phyloP scores from a whole-genome alignment of 2,329 filamentous ascomycete species.

The Graphilbum ipis-grandicollis region DNA sequence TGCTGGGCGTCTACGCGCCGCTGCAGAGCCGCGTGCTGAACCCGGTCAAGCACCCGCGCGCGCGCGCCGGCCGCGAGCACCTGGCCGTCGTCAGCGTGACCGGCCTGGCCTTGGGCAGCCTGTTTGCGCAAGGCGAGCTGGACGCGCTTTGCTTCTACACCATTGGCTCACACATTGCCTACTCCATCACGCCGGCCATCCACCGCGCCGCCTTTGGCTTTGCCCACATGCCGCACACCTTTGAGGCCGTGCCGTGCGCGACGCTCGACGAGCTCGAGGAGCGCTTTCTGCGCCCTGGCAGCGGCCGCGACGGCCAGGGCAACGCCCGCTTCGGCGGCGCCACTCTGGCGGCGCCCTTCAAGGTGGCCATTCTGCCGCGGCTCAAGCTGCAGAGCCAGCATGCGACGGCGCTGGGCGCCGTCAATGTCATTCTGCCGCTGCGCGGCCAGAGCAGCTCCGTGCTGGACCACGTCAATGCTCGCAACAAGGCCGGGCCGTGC shows the following conservation, averaged over 20 bases:
- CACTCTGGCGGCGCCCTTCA: conserved; percentile 52
- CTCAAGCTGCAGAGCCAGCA: conserved; percentile 50
- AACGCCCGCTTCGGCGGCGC: conserved; percentile 44
- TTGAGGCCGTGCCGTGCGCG: conserved; percentile 39
- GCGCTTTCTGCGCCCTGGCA: conserved; percentile 38
- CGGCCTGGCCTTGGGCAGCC: conserved; percentile 35
- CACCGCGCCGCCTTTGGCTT: conserved; percentile 50
- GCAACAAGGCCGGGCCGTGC: conserved; percentile 43
- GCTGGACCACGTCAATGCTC: conserved; percentile 36
- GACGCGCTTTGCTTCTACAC: conserved; percentile 53
- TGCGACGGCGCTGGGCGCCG: conserved; percentile 52
- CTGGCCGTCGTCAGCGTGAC: conserved; percentile 34
- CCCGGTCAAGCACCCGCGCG: conserved; percentile 27
- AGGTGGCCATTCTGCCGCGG: conserved; percentile 47
- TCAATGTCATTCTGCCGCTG: conserved; percentile 54
- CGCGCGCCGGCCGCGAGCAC: conserved; percentile 23
- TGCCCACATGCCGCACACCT: conserved; percentile 51
- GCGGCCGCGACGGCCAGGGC: conserved; percentile 1
- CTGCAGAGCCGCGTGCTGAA: conserved; percentile 32
- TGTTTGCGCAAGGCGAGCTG: conserved; percentile 43
- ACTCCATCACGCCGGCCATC: conserved; percentile 57
- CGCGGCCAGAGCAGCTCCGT: conserved; percentile 29
- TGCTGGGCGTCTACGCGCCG: conserved; percentile 23
- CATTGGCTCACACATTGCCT: conserved; percentile 48
- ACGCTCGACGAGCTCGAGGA: conserved; percentile 43